A percentile compares a stretch with the other conserved stretches of the same genome.
These are phyloP conservation scores for Fraxinus anomala DNA, from an alignment of 257 asterid species.

Conservation along the genomic window DNA sequence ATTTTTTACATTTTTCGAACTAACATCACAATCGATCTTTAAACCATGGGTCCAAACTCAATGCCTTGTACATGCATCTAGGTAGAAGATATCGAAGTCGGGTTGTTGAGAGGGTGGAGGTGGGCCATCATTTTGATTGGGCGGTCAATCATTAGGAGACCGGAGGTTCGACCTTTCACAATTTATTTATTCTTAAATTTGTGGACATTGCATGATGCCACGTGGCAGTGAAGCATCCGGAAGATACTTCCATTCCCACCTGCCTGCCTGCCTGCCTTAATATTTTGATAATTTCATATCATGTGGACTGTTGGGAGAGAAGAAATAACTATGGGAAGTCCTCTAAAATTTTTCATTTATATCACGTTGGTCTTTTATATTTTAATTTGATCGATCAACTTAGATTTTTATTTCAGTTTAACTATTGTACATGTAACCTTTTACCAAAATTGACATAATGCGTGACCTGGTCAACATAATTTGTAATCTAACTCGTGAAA, in stretches of 20 bases:
- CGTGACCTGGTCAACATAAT: neutral
- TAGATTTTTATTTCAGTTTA: neutral
- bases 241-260: neutral
- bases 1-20: no score
- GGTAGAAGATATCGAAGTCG: neutral
- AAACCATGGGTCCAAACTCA: neutral
- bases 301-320: neutral
- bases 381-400: neutral
- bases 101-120: neutral
- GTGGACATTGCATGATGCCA: conserved; percentile 4
- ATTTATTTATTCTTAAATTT: neutral
- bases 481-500: neutral
- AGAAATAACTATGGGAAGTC: no score
- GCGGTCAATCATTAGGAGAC: conserved; percentile 33
- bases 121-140: neutral
- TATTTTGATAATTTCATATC: neutral
- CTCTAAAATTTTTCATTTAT: no score
- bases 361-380: no score
- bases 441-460: neutral
- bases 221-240: neutral
- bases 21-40: neutral
- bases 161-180: conserved; percentile 15
- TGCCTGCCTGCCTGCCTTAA: neutral
- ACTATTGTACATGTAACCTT: neutral
- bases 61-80: neutral